A percentile compares a stretch with the other conserved stretches of the same genome.
Evolutionary conservation across 2,329 filamentous ascomycete genomes (phyloP).

Genomic region (Tympanopsis confertula): DNA sequence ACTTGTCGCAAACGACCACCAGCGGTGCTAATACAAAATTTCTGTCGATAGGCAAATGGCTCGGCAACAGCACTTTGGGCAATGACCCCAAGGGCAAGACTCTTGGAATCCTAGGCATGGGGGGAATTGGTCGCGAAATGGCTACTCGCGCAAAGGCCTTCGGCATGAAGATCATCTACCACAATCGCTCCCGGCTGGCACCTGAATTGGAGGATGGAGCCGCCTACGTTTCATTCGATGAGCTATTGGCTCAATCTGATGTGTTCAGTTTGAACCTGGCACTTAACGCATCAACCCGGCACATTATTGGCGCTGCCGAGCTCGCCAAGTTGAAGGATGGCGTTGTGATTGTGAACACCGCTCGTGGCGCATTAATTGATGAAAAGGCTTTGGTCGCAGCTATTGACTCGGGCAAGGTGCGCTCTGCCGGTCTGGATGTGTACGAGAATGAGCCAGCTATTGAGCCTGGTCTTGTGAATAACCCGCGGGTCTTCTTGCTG

Average conservation of each 20-base stretch:
- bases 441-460: slow-evolving; percentile 49
- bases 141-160: slow-evolving; percentile 36
- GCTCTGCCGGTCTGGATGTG: slow-evolving; percentile 41
- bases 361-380: slow-evolving; percentile 42
- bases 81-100: slow-evolving; percentile 59
- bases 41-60: slow-evolving; percentile 9
- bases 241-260: slow-evolving; percentile 37
- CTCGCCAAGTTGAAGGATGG: slow-evolving; percentile 42
- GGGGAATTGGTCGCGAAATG: slow-evolving; percentile 36
- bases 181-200: slow-evolving; percentile 32
- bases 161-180: slow-evolving; percentile 45
- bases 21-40: too few species aligned
- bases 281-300: slow-evolving; percentile 33
- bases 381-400: slow-evolving; percentile 40
- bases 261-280: slow-evolving; percentile 41
- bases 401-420: slow-evolving; percentile 39
- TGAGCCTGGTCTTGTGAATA: slow-evolving; percentile 45
- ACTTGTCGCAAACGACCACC: neutral
- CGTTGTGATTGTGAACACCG: slow-evolving; percentile 44
- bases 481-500: slow-evolving; percentile 47
- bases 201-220: slow-evolving; percentile 27
- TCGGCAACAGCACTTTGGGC: slow-evolving; percentile 30
- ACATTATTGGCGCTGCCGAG: slow-evolving; percentile 36
- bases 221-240: slow-evolving; percentile 41
- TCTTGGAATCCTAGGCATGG: slow-evolving; percentile 46